Evolutionary conservation across 257 asterid species (phyloP), one percentile per base, ranked within the genome.

Genomic region (Misopates orontium): DNA sequence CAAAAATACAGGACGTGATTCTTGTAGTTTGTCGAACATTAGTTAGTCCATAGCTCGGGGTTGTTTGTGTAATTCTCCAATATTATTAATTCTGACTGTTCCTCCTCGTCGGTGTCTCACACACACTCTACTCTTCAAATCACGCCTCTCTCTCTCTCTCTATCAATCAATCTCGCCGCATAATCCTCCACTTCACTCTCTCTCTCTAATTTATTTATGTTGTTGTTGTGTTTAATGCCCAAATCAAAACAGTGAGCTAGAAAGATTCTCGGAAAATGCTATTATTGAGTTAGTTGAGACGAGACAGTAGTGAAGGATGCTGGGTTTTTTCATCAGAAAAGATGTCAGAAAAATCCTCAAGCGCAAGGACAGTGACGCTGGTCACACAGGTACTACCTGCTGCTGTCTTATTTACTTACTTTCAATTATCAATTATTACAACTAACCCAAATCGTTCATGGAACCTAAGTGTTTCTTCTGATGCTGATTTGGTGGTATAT

Each of bases 301-400:
- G 3, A 7, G 7, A 28, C 7, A 5, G 57, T 24, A 73, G 59
- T 47, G 22, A 24, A 56, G 21, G 16, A 89, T 89, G 98, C 72
- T 84, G 75, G 75, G 78, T 3, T 87, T 89, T 80, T 76, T 90
- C 25, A 71, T 72, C 66, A 80, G 85, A 56, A 93, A 90, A 78
- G 84, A 88, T 83, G 86, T 90, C 74, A 82, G 89, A 44, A 90
- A 90, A 74, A 67, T 86, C 54, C 99, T 93, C 77, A 93, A 93
- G 82, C 87, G 96, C 64, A 93, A 93, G 82, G 99, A 93, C 56
- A 93, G 99, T 73, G 97, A 93, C 78, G 99, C 92, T 54, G 96
- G 96, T 3, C 97, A 90, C 71, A 88, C 68, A 80, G 99, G 99
- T 93, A 17, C 14, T 67, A 42, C 10, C 21, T n/a, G n/a, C n/a